Conservation (phyloP, 768 basidiomycete genomes). For the Boletus sp. region DNA sequence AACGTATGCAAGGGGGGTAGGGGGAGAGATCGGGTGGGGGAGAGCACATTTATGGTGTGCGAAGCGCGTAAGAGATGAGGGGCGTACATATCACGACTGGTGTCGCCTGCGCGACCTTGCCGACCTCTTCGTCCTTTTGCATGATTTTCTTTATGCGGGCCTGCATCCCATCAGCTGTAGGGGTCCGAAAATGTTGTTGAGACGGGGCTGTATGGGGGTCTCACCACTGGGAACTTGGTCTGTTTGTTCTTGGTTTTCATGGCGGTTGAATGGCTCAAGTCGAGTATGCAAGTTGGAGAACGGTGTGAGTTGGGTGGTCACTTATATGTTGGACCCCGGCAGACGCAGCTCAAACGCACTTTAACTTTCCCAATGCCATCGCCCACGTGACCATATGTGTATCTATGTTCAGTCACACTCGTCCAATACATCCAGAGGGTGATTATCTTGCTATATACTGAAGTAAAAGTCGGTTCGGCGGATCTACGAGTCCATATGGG, state of each 20-base stretch:
- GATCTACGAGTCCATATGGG: neutral
- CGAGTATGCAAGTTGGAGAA: neutral
- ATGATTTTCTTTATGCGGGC: constrained; percentile 99
- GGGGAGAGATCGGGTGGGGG: neutral
- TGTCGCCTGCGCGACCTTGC: constrained; percentile 95
- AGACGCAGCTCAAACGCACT: constrained; percentile 6
- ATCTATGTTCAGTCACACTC: neutral
- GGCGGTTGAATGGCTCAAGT: neutral
- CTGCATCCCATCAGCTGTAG: constrained; percentile 39
- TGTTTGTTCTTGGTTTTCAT: constrained; percentile 93
- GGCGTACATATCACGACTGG: constrained; percentile 93
- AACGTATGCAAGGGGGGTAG: neutral
- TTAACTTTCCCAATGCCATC: constrained; percentile 21
- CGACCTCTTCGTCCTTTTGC: constrained; percentile 99
- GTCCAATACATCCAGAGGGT: neutral
- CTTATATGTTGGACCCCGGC: constrained; percentile 2
- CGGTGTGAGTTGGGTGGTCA: neutral
- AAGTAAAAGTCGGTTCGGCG: neutral
- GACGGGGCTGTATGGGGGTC: constrained; percentile 25
- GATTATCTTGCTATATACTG: neutral
- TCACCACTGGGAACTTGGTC: constrained; percentile 87
- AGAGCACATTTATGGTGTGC: constrained; percentile 9
- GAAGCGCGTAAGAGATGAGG: constrained; percentile 9
- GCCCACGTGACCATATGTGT: constrained; percentile 19
- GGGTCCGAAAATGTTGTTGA: neutral